Evolutionary conservation across 495 filamentous ascomycete genomes (phyloP).

Genomic region (Trichoderma gamsii): DNA sequence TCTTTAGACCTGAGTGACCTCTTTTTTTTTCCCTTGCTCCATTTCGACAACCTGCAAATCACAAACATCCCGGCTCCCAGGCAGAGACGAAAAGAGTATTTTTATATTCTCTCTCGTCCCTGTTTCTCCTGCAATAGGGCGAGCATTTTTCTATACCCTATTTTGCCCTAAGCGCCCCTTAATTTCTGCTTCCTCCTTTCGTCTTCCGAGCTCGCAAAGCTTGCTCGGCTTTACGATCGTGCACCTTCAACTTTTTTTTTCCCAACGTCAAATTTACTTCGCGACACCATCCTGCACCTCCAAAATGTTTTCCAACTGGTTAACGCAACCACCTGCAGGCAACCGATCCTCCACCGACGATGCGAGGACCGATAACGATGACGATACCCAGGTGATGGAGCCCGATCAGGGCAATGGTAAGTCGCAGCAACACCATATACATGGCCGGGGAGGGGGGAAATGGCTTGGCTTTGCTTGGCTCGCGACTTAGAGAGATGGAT

Average conservation of each 20-base stretch:
- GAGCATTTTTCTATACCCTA: background rate
- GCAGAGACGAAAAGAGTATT: background rate
- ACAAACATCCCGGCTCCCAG: background rate
- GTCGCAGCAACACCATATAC: slow-evolving; percentile 19
- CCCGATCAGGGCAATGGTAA: slow-evolving; percentile 66
- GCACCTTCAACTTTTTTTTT: background rate
- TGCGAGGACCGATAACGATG: slow-evolving; percentile 43
- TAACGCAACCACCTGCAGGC: slow-evolving; percentile 23
- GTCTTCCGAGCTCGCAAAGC: too few relatives aligned
- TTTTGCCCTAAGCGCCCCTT: background rate
- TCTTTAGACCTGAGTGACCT: background rate
- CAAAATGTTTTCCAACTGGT: slow-evolving; percentile 17
- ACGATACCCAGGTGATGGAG: slow-evolving; percentile 71
- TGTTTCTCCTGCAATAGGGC: background rate
- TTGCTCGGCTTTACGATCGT: background rate
- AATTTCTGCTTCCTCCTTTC: too few relatives aligned
- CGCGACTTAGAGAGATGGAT: background rate
- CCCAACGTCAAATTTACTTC: background rate
- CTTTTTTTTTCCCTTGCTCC: background rate
- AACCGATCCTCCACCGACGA: slow-evolving; percentile 45
- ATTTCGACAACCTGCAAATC: background rate
- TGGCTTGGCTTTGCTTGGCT: background rate
- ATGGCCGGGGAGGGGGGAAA: slow-evolving; percentile 13
- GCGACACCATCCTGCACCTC: background rate
- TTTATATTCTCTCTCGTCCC: background rate